phyloP scores from a whole-genome alignment of 192 early-diverging fungal genomes.

The Coemansia javaensis region DNA sequence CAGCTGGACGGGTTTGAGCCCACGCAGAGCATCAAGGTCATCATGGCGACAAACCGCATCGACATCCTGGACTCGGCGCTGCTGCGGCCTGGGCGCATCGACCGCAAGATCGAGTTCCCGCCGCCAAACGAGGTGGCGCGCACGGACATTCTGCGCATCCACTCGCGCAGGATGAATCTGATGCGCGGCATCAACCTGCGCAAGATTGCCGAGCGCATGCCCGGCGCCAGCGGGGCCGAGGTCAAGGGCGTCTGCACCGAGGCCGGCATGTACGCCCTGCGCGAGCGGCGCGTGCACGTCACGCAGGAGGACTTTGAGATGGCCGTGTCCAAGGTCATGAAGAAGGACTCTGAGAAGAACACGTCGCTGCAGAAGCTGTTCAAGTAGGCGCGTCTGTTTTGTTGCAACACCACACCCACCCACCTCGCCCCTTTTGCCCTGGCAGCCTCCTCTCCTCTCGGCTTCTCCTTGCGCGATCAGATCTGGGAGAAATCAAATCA shows the following conservation, averaged over 20 bases:
- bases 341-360: conserved; percentile 97
- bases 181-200: conserved; percentile 85
- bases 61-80: conserved; percentile 86
- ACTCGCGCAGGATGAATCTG: conserved; percentile 88
- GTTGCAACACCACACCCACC: not conserved
- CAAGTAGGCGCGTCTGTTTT: conserved; percentile 77
- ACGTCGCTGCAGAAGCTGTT: conserved; percentile 95
- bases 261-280: conserved; percentile 85
- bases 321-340: conserved; percentile 98
- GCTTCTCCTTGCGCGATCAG: too few species aligned
- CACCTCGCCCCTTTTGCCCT: too few species aligned
- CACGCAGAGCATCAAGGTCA: conserved; percentile 88
- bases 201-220: conserved; percentile 85
- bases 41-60: conserved; percentile 91
- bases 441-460: too few species aligned
- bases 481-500: too few species aligned
- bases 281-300: conserved; percentile 96
- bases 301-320: conserved; percentile 99
- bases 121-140: conserved; percentile 81
- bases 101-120: conserved; percentile 89
- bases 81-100: conserved; percentile 83
- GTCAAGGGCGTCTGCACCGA: conserved; percentile 88
- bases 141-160: conserved; percentile 85
- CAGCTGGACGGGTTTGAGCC: conserved; percentile 88
- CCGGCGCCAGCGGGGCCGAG: conserved; percentile 80